Base-by-base conservation (phyloP, 805 yeast genomes). In the Barnettozyma botsteinii region DNA sequence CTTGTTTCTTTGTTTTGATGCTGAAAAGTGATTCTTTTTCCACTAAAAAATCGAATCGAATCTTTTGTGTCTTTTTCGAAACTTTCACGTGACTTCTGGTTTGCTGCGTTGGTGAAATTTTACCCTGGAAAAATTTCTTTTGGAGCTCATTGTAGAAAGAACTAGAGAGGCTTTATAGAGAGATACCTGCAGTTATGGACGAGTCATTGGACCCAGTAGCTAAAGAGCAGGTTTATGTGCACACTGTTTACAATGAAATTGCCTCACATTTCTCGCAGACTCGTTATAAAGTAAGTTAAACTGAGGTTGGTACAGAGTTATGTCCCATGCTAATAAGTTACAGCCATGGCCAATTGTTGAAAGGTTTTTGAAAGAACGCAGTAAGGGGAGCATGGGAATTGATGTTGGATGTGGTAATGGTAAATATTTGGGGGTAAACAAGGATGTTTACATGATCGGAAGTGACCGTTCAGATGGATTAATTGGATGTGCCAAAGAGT, bases 381-480 rank as follows among this genome's bases (percentile, higher is more conserved):
- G 57, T 0, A 63, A 64, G 6, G 82, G 86, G 31, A 64, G 81
- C 1, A 46, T 91, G 1, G 98, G 98, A 1, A 69, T 88, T 22
- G 98, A 93, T 63, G 86, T 91, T 17, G 98, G 98, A 0, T 91
- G 98, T 60, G 98, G 98, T 4, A 93, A 93, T 59, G 98, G 98
- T 3, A 93, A 93, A 57, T 93, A 93, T 57, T 60, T 91, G 30
- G 73, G 73, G 2, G 73, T 88, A 11, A 89, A 91, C 59, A 67
- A 72, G 8, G 70, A 82, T 33, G 59, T 91, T 4, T 81, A 60
- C 53, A 70, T 89, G 22, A 59, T 91, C 14, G 98, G 96, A 1
- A 67, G 76, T 20, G 91, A 82, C 47, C 69, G 82, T 38, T 84
- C 93, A 1, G 74, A 73, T 33, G 89, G 91, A 0, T 62, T 85